Base-by-base conservation (phyloP, 495 filamentous ascomycete species). In the Aspergillus egyptiacus region DNA sequence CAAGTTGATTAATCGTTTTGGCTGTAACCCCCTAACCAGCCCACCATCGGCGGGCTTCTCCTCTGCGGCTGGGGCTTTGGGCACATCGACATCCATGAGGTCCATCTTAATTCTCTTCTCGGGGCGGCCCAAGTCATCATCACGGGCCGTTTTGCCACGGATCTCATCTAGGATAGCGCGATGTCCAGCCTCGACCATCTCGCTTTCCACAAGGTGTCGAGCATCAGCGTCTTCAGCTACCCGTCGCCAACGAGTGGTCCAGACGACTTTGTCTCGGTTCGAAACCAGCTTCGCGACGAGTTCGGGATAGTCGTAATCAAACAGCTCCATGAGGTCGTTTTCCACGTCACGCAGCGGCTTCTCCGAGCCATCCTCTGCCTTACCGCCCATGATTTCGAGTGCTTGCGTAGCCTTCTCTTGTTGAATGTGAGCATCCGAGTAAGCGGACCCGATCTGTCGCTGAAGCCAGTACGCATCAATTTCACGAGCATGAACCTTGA, bases 391-490 rank as follows among this genome's bases (percentile, higher is more conserved):
- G 32, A 93, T 91, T 24, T 86, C 80, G 15, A 97, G 73, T 0
- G 87, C 89, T 51, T 85, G 73, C 35, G 79, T 73, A 2, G 93
- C 89, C 65, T 96, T 96, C 54, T 89, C 85, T 51, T 95, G 89
- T 53, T 95, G 89, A 7, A 76, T 84, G 60, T 96, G 91, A 3
- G 91, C 85, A 68, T 99, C 93, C 10, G 84, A 75, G 61, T 95
- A 96, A 17, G 96, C 75, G 11, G 74, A 66, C 37, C 91, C 89
- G 40, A 99, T 89, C 56, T 96, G 87, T 45, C 93, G 79, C 62
- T 97, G 93, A 24, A 99, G 68, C 93, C 93, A 99, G 67, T 87
- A 97, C 22, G 93, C 93, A 64, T 99, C 93, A 44, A 99, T 95
- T 45, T 96, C 87, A 45, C 86, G 80, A 30, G 86, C 89, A 30